These are phyloP conservation scores for Hysterium pulicare DNA, from an alignment of 2,329 filamentous ascomycete genomes.

Conservation along the genomic window DNA sequence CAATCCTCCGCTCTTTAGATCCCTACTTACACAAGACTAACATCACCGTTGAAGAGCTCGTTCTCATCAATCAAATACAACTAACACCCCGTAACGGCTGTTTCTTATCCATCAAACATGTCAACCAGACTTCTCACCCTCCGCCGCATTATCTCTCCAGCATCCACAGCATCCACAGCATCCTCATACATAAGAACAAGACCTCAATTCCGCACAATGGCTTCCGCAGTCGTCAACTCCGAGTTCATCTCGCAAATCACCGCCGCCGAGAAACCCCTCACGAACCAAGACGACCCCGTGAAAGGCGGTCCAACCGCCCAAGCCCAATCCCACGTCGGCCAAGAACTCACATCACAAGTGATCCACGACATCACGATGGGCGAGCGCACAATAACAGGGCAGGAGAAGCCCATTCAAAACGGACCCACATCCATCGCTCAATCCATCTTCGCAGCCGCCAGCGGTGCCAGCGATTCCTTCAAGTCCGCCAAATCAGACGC, in stretches of 20 bases:
- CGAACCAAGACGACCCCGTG: conserved; percentile 32
- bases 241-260: conserved; percentile 41
- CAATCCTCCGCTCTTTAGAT: too few relatives aligned
- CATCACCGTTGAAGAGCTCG: too few relatives aligned
- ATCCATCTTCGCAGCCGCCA: background rate
- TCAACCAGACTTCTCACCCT: background rate
- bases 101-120: background rate
- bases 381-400: background rate
- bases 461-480: background rate
- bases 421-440: background rate
- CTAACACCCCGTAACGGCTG: background rate
- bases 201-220: conserved; percentile 8
- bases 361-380: background rate
- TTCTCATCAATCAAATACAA: too few relatives aligned
- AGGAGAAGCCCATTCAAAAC: background rate
- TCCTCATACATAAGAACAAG: background rate
- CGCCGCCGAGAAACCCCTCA: conserved; percentile 38
- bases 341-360: background rate
- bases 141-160: background rate
- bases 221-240: conserved; percentile 34
- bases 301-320: conserved; percentile 41
- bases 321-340: conserved; percentile 38
- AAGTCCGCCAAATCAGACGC: background rate
- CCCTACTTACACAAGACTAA: too few relatives aligned
- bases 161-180: background rate